Percentiles rank a stretch among this genome's conserved stretches.
phyloP scores from a whole-genome alignment of 2,329 filamentous ascomycete genomes.

The Mollisiaceae sp. region DNA sequence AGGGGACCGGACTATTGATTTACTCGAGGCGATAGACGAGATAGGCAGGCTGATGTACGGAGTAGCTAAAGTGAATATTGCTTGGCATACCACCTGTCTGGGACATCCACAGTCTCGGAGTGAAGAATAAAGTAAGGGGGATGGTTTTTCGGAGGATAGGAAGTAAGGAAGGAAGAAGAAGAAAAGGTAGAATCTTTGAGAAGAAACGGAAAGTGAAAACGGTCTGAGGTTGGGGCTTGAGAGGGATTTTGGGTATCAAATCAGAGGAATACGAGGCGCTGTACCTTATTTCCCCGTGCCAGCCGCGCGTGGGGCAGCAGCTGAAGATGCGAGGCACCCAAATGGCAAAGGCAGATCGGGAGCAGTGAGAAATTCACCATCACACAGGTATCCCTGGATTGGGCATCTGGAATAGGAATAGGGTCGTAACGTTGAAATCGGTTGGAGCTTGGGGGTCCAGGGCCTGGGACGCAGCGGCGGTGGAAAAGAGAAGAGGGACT shows the following conservation, averaged over 20 bases:
- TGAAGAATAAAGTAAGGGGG: conserved; percentile 1
- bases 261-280: conserved; percentile 16
- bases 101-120: conserved; percentile 4
- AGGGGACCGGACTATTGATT: conserved; percentile 8
- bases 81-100: conserved; percentile 4
- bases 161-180: neutral
- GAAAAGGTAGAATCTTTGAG: neutral
- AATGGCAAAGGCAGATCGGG: conserved; percentile 2
- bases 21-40: conserved; percentile 1
- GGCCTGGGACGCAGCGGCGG: too few species aligned
- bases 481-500: neutral
- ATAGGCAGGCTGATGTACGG: conserved; percentile 9
- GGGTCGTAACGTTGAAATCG: neutral
- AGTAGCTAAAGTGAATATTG: neutral
- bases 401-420: neutral
- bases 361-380: neutral
- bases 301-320: conserved; percentile 16
- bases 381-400: neutral
- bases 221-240: conserved; percentile 1
- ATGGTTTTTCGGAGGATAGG: neutral
- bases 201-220: conserved; percentile 3
- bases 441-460: neutral
- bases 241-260: conserved; percentile 5
- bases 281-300: conserved; percentile 13
- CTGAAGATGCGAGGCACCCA: conserved; percentile 16